Base-by-base conservation (phyloP, 164 flowering plant genomes). In the Protea cynaroides region DNA sequence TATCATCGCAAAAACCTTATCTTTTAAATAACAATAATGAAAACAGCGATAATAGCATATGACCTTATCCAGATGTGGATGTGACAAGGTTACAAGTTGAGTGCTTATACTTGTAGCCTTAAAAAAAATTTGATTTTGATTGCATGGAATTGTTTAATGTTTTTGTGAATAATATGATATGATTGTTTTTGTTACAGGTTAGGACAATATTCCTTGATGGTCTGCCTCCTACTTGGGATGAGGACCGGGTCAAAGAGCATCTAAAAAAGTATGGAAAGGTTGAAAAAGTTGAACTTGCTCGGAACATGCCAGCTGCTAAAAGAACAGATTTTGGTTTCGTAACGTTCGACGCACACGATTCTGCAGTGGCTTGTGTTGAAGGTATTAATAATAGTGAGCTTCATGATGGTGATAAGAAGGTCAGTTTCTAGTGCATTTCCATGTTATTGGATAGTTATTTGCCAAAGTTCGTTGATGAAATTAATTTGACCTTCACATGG, bases 291-390 rank as follows among this genome's bases (percentile, higher is more conserved):
- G 79, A 73, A 37, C 79, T 76, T 66, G 74, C 79, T 10, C 62
- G 77, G 40, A 76, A 71, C 68, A 71, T 74, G 75, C 77, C 75
- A 51, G 64, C 80, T 49, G 70, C 77, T 58, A 73, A 71, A 64
- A 71, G 77, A 68, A 76, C 52, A 12, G 80, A 76, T 65, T 76
- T 73, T 71, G 74, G 78, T 21, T 76, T 76, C 36, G 43, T 73
- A 13, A 74, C 72, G 34, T 76, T 70, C 65, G 72, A 73, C 47
- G 71, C 72, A 23, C 77, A 74, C 62, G 80, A 74, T 53, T 65
- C 70, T 37, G 80, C 77, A 11, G 70, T 74, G 59, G 58, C 74
- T 53, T 76, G 77, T 66, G 72, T 64, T 53, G 71, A 73, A 29
- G 63, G 63, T 37, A 58, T 68, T 47, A 74, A 74, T 49, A 70